Evolutionary conservation across 129 eudicot species (phyloP).

Genomic region (Tagetes erecta): DNA sequence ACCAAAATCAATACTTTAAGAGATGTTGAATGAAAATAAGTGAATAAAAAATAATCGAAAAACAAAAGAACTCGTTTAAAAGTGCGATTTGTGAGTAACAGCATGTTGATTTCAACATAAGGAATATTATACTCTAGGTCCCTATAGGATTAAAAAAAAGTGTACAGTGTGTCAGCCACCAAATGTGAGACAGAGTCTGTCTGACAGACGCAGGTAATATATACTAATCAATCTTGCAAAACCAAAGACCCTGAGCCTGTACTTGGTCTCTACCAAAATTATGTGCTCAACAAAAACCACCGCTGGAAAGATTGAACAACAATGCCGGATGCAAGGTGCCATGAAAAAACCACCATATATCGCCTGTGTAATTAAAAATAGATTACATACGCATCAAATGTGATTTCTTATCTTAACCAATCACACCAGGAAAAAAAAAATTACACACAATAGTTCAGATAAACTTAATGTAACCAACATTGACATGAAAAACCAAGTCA

Average conservation of each 20-base stretch:
- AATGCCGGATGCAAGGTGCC: not conserved
- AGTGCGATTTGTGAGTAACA: not conserved
- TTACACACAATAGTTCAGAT: conserved; percentile 2
- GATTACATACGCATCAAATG: not conserved
- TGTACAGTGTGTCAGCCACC: not conserved
- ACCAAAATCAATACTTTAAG: not conserved
- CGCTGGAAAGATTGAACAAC: not conserved
- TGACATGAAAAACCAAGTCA: not conserved
- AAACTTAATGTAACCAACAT: conserved; percentile 8
- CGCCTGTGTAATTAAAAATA: not conserved
- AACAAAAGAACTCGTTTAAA: not conserved
- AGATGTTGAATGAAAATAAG: not conserved
- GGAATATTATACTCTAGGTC: conserved; percentile 5
- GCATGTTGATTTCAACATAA: not conserved
- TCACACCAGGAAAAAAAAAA: not conserved
- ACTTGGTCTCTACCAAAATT: not conserved
- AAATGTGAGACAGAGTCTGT: not conserved
- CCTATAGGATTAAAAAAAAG: not conserved
- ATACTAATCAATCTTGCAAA: conserved; percentile 5
- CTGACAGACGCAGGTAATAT: not conserved
- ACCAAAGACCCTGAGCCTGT: not conserved
- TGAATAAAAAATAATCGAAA: not conserved
- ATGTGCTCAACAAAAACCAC: conserved; percentile 3
- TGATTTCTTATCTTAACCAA: conserved; percentile 5
- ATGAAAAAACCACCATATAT: not conserved